Base-by-base conservation (phyloP, 176 grass and related monocot genomes). In the Zoysia japonica region DNA sequence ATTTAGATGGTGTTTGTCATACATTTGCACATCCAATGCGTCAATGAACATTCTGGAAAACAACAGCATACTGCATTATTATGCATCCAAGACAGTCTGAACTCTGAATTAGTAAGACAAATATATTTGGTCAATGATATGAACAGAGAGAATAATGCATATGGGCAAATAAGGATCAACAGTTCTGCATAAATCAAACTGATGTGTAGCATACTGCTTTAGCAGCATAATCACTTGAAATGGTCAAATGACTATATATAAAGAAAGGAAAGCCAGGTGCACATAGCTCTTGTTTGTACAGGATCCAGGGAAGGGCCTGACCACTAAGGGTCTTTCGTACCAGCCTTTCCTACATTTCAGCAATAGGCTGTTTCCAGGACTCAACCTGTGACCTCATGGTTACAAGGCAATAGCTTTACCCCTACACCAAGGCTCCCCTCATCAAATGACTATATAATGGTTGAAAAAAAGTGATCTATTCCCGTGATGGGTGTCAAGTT, bases 31-130 rank as follows among this genome's bases (percentile, higher is more conserved):
- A 77, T 99, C 96, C 90, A 99, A 19, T 40, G 92, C 86, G 82
- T 99, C 92, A 59, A 93, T 61, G 36, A 99, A 96, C 92, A 99
- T 93, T 87, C 96, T 99, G 85, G 76, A 87, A 88, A 84, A 42
- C 45, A 72, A 79, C 46, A 78, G 14, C n/a, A 81, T 47, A 63
- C 48, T 57, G 65, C 80, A 80, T 65, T n/a, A 84, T 84, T 28
- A 28, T 28, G 28, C 28, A 28, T 28, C 28, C 28, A 28, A 28
- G 28, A 28, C 28, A 28, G 28, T 28, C 28, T 37, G 28, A 28
- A 28, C 28, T 28, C 28, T 28, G 16, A 60, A 61, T 74, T 74
- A 65, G 2, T 83, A 76, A 15, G 52, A 76, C 28, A 28, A 28
- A 28, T 28, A 28, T 61, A 51, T 45, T 50, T 78, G 7, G 14